These are phyloP conservation scores for Mucor piriformis DNA, from an alignment of 371 early-diverging fungal species.

Conservation along the genomic window DNA sequence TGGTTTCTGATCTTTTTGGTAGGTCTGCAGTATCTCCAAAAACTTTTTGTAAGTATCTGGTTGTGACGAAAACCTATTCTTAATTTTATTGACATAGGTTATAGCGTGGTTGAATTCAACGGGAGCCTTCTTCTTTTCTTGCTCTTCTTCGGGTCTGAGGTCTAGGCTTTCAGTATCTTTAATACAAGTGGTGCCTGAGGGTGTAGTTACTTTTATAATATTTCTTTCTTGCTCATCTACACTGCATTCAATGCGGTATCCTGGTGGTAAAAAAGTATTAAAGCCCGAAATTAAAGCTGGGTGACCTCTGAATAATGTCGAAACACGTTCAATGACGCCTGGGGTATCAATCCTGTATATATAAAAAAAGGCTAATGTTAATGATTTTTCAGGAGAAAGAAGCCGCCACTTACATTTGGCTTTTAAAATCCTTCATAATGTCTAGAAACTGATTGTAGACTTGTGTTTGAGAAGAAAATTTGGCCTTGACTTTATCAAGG, in stretches of 20 bases:
- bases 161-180: not conserved
- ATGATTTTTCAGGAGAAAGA: too few relatives aligned
- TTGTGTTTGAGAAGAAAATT: conserved; percentile 88
- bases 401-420: conserved; percentile 86
- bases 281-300: conserved; percentile 95
- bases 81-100: conserved; percentile 96
- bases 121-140: conserved; percentile 68
- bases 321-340: conserved; percentile 97
- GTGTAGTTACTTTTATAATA: conserved; percentile 87
- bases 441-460: conserved; percentile 97
- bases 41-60: conserved; percentile 90
- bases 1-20: conserved; percentile 88
- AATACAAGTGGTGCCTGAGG: conserved; percentile 66
- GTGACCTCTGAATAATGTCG: conserved; percentile 92
- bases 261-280: conserved; percentile 98
- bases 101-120: conserved; percentile 96
- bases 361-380: too few relatives aligned
- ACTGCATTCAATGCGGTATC: conserved; percentile 91
- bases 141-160: conserved; percentile 36
- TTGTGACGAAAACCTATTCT: conserved; percentile 84
- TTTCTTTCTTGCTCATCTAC: conserved; percentile 70
- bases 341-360: conserved; percentile 97
- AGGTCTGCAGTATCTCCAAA: conserved; percentile 90
- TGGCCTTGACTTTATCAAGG: conserved; percentile 94
- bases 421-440: conserved; percentile 99